Evolutionary conservation across 2,329 filamentous ascomycete genomes (phyloP).

Genomic region (Xylaria sp.): DNA sequence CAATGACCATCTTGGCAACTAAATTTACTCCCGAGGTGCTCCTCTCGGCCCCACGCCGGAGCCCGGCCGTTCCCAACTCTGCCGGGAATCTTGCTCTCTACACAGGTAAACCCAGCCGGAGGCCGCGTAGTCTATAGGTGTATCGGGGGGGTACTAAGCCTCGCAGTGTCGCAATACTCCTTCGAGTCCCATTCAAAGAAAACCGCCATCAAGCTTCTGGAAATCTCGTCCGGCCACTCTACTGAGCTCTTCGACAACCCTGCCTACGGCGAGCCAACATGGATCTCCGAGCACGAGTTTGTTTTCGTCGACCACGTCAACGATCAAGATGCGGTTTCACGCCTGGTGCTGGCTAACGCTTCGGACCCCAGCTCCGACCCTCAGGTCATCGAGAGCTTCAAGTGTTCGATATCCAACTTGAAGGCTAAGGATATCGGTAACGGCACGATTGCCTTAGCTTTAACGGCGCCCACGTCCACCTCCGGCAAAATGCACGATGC

Average conservation of each 20-base stretch:
- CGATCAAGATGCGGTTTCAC: constrained; percentile 58
- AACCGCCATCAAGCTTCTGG: constrained; percentile 75
- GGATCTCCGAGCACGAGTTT: constrained; percentile 75
- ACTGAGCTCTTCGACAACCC: constrained; percentile 72
- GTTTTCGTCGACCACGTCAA: constrained; percentile 63
- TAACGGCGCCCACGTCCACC: constrained; percentile 72
- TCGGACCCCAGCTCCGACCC: constrained; percentile 53
- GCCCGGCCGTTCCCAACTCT: constrained; percentile 74
- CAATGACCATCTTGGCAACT: constrained; percentile 75
- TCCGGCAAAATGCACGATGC: constrained; percentile 76
- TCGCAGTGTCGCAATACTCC: constrained; percentile 76
- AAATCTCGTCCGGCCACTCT: constrained; percentile 73
- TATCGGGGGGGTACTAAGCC: constrained; percentile 45
- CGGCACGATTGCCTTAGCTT: constrained; percentile 63
- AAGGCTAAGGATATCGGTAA: constrained; percentile 64
- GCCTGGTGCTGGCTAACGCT: constrained; percentile 55
- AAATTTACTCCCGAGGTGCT: constrained; percentile 82
- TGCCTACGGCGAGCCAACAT: constrained; percentile 75
- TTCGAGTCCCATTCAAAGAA: constrained; percentile 78
- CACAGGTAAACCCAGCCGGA: constrained; percentile 55
- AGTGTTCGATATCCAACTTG: constrained; percentile 66
- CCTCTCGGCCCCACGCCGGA: constrained; percentile 78
- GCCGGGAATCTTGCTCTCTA: constrained; percentile 73
- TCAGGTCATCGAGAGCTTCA: constrained; percentile 59
- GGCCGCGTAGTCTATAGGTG: neutral